phyloP scores from a whole-genome alignment of 1,284 basidiomycete genomes.

The Erythrobasidium hasegawianum region DNA sequence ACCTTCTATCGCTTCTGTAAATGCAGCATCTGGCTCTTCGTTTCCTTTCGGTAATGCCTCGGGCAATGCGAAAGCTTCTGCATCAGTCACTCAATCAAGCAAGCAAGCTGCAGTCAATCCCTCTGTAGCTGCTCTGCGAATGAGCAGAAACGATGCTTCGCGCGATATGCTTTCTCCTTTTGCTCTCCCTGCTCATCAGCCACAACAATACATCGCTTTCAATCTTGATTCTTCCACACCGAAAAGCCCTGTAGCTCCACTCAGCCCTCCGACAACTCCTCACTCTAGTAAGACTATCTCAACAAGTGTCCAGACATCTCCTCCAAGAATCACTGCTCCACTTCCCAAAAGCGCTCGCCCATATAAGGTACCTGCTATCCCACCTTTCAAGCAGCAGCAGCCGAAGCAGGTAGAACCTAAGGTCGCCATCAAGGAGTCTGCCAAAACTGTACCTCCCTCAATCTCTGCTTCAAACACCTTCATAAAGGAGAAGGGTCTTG shows the following conservation, averaged over 20 bases:
- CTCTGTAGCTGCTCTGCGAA: conserved; percentile 1
- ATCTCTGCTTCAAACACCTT: conserved; percentile 16
- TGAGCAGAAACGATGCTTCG: background rate
- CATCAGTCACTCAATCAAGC: background rate
- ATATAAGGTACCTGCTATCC: background rate
- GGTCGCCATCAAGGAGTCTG: background rate
- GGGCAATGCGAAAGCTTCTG: background rate
- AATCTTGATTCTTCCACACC: conserved; percentile 13
- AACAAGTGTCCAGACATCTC: background rate
- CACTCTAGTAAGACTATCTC: background rate
- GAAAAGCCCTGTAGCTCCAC: conserved; percentile 1
- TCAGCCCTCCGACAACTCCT: background rate
- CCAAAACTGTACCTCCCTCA: conserved; percentile 1
- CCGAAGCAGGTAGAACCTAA: background rate
- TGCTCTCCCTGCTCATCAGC: conserved; percentile 4
- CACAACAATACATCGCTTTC: conserved; percentile 26
- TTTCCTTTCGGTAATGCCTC: background rate
- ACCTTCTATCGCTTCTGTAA: background rate
- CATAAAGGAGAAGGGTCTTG: conserved; percentile 59
- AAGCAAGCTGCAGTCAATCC: conserved; percentile 2
- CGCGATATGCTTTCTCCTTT: conserved; percentile 15
- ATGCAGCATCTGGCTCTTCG: background rate
- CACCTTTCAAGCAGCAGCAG: background rate
- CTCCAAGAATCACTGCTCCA: background rate
- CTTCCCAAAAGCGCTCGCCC: background rate